Evolutionary conservation across 352 stramenopile genomes (phyloP).

Genomic region (Phytophthora vignae): DNA sequence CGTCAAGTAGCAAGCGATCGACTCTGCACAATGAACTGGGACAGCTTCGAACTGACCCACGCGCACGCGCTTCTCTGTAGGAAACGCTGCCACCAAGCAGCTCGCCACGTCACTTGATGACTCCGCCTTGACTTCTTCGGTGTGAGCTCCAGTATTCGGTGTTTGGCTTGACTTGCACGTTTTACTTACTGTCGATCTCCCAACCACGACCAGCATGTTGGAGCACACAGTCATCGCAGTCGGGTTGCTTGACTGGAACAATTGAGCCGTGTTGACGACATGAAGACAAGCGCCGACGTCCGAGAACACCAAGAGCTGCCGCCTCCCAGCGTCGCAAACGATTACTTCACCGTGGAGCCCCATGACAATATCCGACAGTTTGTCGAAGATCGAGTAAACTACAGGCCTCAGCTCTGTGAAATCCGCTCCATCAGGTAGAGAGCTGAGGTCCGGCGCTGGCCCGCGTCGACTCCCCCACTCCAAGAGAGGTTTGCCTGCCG

Average conservation of each 20-base stretch:
- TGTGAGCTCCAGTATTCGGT: background rate
- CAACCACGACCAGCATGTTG: slow-evolving; percentile 25
- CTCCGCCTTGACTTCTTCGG: background rate
- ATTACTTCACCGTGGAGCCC: slow-evolving; percentile 46
- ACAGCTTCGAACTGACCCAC: slow-evolving; percentile 41
- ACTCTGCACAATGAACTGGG: slow-evolving; percentile 30
- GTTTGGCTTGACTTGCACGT: background rate
- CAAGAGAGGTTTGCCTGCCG: slow-evolving; percentile 46
- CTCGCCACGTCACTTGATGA: background rate
- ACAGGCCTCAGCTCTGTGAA: slow-evolving; percentile 5
- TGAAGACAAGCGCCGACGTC: slow-evolving; percentile 53
- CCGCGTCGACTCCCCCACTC: slow-evolving; percentile 53
- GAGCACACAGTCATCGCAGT: slow-evolving; percentile 35
- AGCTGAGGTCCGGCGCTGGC: background rate
- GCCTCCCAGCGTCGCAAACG: slow-evolving; percentile 47
- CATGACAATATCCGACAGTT: slow-evolving; percentile 27
- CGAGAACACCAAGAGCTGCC: slow-evolving; percentile 53
- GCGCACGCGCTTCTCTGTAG: slow-evolving; percentile 30
- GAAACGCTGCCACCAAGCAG: slow-evolving; percentile 33
- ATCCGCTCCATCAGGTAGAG: background rate
- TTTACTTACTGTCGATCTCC: background rate
- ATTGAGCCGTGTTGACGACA: slow-evolving; percentile 12
- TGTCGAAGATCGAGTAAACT: slow-evolving; percentile 44
- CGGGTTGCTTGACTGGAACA: slow-evolving; percentile 16
- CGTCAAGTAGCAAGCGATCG: slow-evolving; percentile 48